These are phyloP conservation scores for Ramaria sp. DNA, from an alignment of 768 basidiomycete species.

Conservation along the genomic window DNA sequence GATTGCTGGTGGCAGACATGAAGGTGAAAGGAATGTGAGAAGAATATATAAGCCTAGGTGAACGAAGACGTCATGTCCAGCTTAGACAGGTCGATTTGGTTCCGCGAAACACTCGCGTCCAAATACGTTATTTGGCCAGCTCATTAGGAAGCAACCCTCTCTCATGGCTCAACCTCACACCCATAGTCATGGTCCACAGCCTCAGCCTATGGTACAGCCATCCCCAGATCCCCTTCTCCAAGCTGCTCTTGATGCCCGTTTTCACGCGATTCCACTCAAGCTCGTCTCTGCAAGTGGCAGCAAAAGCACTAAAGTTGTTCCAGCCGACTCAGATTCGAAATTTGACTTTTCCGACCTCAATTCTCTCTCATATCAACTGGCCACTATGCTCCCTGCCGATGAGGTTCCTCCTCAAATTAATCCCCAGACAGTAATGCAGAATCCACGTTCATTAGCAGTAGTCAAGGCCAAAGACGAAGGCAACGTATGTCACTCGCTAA, in stretches of 20 bases:
- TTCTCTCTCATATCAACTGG: background rate
- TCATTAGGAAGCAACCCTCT: background rate
- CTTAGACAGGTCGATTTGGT: background rate
- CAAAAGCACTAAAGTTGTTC: background rate
- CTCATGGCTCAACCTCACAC: conserved; percentile 4
- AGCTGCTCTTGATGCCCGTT: conserved; percentile 9
- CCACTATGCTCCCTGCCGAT: conserved; percentile 18
- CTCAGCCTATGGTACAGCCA: conserved; percentile 3
- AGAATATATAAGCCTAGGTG: background rate
- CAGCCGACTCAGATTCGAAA: background rate
- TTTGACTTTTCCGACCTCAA: conserved; percentile 3
- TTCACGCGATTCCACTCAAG: conserved; percentile 2
- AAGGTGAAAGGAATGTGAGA: background rate
- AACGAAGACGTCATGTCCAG: background rate
- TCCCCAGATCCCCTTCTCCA: conserved; percentile 2
- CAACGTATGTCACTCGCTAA: conserved; percentile 74
- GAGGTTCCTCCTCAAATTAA: conserved; percentile 16
- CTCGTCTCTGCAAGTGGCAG: background rate
- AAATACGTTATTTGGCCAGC: background rate
- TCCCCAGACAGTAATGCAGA: conserved; percentile 65
- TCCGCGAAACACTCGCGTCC: background rate
- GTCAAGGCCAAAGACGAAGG: conserved; percentile 85
- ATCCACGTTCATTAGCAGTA: conserved; percentile 65
- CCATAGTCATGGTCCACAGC: conserved; percentile 8
- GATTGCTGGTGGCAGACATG: background rate